Percentiles rank a stretch among this genome's conserved stretches.
Evolutionary conservation across 1,284 basidiomycete genomes (phyloP).

Genomic region (Melampsora larici-populina): DNA sequence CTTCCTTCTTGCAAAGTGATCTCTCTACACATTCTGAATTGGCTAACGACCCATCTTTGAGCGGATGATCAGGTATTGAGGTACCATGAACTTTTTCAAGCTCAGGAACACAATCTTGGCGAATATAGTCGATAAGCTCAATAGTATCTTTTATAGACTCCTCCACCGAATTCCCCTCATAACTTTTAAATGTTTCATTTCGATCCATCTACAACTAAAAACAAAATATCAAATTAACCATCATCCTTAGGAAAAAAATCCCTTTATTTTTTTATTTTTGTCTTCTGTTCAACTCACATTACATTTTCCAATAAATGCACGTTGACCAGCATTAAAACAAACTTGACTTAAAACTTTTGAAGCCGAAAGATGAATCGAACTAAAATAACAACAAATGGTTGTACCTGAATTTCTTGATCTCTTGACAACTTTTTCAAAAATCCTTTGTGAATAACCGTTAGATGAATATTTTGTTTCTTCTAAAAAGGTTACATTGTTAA

Average conservation of each 20-base stretch:
- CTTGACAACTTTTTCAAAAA: slow-evolving; percentile 71
- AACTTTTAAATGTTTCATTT: too few species aligned
- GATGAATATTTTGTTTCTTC: too few species aligned
- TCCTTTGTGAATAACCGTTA: too few species aligned
- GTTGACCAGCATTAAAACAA: slow-evolving; percentile 69
- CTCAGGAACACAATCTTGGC: not conserved
- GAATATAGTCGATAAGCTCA: slow-evolving; percentile 22
- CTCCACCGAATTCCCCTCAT: too few species aligned
- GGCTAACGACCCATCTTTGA: not conserved
- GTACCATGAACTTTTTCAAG: slow-evolving; percentile 17
- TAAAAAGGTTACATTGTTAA: slow-evolving; percentile 61
- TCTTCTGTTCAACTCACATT: slow-evolving; percentile 65
- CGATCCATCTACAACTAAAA: too few species aligned
- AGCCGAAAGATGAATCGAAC: slow-evolving; percentile 73
- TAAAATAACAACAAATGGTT: slow-evolving; percentile 90
- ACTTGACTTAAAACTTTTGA: slow-evolving; percentile 77
- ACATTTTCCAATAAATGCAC: slow-evolving; percentile 85
- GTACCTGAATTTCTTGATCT: slow-evolving; percentile 75
- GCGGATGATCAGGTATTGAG: slow-evolving; percentile 1
- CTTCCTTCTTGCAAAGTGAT: not conserved
- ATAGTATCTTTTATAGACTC: slow-evolving; percentile 27
- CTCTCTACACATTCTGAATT: too few species aligned
- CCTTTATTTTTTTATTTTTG: not conserved
- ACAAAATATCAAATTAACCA: too few species aligned
- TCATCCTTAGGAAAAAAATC: too few species aligned